phyloP scores from a whole-genome alignment of 2,329 filamentous ascomycete species.

The Stylonectria norvegica region DNA sequence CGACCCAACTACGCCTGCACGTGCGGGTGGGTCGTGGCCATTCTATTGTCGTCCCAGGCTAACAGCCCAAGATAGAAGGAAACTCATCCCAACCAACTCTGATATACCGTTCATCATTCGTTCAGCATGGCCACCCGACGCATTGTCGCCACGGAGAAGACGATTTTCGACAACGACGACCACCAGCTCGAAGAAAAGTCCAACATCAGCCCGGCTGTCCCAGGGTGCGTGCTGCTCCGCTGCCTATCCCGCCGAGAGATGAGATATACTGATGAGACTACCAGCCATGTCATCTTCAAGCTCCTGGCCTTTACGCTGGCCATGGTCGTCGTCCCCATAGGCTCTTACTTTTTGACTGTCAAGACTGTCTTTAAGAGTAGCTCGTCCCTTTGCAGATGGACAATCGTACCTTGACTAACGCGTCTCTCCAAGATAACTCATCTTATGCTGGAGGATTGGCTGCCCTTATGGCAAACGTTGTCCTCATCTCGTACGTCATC shows the following conservation, averaged over 20 bases:
- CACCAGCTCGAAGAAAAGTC: constrained; percentile 56
- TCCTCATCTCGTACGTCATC: constrained; percentile 84
- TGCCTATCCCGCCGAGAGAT: background rate
- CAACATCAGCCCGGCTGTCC: constrained; percentile 78
- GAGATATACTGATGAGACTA: background rate
- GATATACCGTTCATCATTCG: constrained; percentile 8
- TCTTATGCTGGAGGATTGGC: constrained; percentile 83
- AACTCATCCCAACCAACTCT: constrained; percentile 4
- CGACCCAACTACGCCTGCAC: constrained; percentile 10
- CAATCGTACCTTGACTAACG: constrained; percentile 12
- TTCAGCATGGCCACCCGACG: constrained; percentile 66
- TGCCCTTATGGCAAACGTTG: constrained; percentile 85
- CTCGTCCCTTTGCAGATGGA: too few species aligned
- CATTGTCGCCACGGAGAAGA: constrained; percentile 63
- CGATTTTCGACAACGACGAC: constrained; percentile 59
- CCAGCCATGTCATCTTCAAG: constrained; percentile 80
- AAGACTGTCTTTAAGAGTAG: constrained; percentile 74
- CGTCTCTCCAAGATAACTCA: constrained; percentile 64
- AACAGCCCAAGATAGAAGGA: constrained; percentile 1
- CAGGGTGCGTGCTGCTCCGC: constrained; percentile 55
- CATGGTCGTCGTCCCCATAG: constrained; percentile 85
- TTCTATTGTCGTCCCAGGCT: constrained; percentile 10
- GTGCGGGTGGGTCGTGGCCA: constrained; percentile 22
- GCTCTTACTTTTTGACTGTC: constrained; percentile 81
- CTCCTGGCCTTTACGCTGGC: constrained; percentile 85